Conservation (phyloP, 192 early-diverging fungal species). For the Gonapodya sp. region DNA sequence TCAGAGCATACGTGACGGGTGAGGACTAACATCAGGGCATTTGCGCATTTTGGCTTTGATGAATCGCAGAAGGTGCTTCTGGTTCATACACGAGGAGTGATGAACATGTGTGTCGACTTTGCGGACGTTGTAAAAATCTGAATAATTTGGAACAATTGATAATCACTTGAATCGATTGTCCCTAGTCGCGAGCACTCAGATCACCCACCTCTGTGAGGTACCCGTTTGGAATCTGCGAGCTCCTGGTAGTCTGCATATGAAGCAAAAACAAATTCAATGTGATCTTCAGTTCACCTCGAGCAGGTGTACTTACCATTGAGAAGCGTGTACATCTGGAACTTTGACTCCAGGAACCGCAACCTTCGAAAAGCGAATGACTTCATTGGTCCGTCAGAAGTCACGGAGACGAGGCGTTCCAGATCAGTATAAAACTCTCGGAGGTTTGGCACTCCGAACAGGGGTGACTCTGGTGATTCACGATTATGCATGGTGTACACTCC, state of each 20-base stretch:
- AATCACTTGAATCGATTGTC: too few species aligned
- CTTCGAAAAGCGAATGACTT: constrained; percentile 88
- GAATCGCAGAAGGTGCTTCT: constrained; percentile 89
- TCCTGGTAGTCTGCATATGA: constrained; percentile 63
- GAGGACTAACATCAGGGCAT: constrained; percentile 44
- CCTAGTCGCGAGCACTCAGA: too few species aligned
- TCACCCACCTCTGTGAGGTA: constrained; percentile 58
- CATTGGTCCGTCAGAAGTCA: constrained; percentile 78
- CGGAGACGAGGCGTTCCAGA: constrained; percentile 64
- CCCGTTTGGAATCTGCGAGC: constrained; percentile 78
- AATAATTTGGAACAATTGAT: too few species aligned
- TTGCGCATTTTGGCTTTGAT: constrained; percentile 87
- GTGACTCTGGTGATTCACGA: constrained; percentile 1
- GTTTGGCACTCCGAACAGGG: constrained; percentile 46
- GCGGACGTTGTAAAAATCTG: constrained; percentile 93
- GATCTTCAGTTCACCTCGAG: too few species aligned
- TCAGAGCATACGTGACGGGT: background rate
- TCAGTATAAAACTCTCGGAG: constrained; percentile 81
- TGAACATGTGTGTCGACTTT: constrained; percentile 98
- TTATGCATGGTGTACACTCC: background rate
- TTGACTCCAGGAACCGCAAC: constrained; percentile 79
- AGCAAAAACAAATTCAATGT: too few species aligned
- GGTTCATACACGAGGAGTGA: constrained; percentile 88
- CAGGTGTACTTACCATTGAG: constrained; percentile 52
- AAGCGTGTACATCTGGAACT: constrained; percentile 86